Base-by-base conservation (phyloP, 768 basidiomycete genomes). In the Sarcomyxa edulis region DNA sequence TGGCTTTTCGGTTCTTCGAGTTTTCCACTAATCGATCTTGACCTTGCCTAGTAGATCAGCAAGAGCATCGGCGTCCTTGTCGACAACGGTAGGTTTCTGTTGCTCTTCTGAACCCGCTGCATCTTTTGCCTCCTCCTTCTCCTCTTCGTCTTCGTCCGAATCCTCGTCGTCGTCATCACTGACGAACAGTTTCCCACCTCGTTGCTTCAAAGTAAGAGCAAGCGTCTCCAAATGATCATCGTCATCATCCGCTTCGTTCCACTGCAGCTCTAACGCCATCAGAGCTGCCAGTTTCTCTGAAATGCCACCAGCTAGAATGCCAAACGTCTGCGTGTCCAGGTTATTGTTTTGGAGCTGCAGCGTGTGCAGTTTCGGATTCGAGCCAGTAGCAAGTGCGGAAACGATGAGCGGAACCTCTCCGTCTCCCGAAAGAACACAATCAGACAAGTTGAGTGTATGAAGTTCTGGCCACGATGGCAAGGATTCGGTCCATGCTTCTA, bases 301-400 rank as follows among this genome's bases (percentile, higher is more conserved):
- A 39, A 97, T 76, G 2, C 76, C 81, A 15, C 71, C 57, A 2
- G 84, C 78, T 19, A 98, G 68, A 4, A 88, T 54, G 20, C 70
- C 63, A 42, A 90, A 82, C 7, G 88, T 71, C 31, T 72, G 59
- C 4, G 69, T 60, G 47, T 92, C 85, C 31, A 97, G 71, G 50
- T 98, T 93, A 57, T 94, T 92, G 55, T 94, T 96, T 64, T 97
- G 90, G 24, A 98, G 68, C 49, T 83, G 83, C 32, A 98, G 69
- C 7, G 72, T 74, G 49, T 81, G 74, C 29, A 98, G 67, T 48
- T 81, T 80, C 15, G 72, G 72, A 58, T 86, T 90, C 25, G 80
- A 77, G 7, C 93, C 91, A 14, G 60, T 59, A 1, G 70, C 68
- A 31, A 98, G 69, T 6, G 69, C 70, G 26, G 68, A 68, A 31